Evolutionary conservation across 139 green algal genomes (phyloP).

Genomic region (Coelastrella sp.): DNA sequence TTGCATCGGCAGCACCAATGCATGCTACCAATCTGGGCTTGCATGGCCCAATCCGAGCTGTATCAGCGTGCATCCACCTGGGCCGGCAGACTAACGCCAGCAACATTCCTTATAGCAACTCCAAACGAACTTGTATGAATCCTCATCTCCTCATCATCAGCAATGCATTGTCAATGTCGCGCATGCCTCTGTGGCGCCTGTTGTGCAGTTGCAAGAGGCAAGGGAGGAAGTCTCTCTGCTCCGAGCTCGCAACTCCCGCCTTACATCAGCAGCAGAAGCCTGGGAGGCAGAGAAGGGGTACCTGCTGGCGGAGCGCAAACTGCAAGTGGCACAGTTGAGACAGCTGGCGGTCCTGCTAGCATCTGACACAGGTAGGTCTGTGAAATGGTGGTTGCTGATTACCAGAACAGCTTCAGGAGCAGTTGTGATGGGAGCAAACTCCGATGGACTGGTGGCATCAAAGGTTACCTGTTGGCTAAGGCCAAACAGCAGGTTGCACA

Average conservation of each 20-base stretch:
- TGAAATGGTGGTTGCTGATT: too few relatives aligned
- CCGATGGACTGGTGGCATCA: too few relatives aligned
- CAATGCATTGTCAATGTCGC: background rate
- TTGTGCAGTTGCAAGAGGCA: constrained; percentile 17
- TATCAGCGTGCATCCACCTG: too few relatives aligned
- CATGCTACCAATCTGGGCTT: too few relatives aligned
- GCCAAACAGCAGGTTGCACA: too few relatives aligned
- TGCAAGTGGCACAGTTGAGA: background rate
- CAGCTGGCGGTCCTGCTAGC: background rate
- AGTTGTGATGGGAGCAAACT: too few relatives aligned
- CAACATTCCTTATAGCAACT: too few relatives aligned
- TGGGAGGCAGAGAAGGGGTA: background rate
- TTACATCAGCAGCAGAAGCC: background rate
- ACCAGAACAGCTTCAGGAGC: too few relatives aligned
- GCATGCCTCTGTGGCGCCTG: background rate
- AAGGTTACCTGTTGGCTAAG: too few relatives aligned
- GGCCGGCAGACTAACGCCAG: too few relatives aligned
- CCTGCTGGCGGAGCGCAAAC: constrained; percentile 4
- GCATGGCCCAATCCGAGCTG: too few relatives aligned
- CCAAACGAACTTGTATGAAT: background rate
- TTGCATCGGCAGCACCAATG: background rate
- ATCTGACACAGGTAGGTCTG: background rate
- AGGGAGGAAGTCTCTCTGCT: background rate
- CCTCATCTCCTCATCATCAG: background rate
- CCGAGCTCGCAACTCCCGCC: background rate